Base-by-base conservation (phyloP, 2,329 filamentous ascomycete genomes). In the Scedosporium aurantiacum region DNA sequence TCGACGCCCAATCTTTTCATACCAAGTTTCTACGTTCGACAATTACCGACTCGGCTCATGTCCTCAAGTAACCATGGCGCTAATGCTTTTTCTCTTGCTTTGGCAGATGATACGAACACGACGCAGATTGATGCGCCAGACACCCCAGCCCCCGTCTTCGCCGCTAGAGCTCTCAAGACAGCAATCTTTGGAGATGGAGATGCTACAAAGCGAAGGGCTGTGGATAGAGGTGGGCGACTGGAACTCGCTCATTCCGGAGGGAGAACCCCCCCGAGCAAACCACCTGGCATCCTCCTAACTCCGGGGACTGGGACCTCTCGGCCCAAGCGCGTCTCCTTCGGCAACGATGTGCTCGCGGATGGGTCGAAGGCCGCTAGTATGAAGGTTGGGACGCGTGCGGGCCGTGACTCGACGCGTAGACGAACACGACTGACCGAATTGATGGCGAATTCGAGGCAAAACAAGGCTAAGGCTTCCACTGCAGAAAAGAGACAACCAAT, bases 251-350 rank as follows among this genome's bases (percentile, higher is more conserved):
- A 68, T 65, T 47, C 62, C 66, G 23, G 66, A 61, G 25, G 63
- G 64, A 60, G 70, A 70, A 6, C 72, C 71, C 52, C 80, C 21
- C 80, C 81, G 1, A 73, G 70, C 21, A 82, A 79, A 64, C 80
- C 79, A 0, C 74, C 78, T 3, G 83, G 85, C 1, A 88, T 88
- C 52, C 75, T 88, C 2, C 70, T 87, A 56, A 88, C 85, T 0
- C 85, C 85, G 0, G 85, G 85, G 1, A 86, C 83, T 1, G 83
- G 77, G 16, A 79, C 83, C 1, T 75, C 82, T 52, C 79, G 80
- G 60, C 79, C 82, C 52, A 88, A 88, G 69, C 83, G 82, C 65
- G 85, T 88, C 25, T 86, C 85, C 0, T 88, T 87, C 66, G 83
- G 81, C 12, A 76, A 79, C 62, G 83, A 85, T 58, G 78, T 85